Percentiles rank a stretch among this genome's conserved stretches.
These are phyloP conservation scores for Crinitomyces ghanaensis DNA, from an alignment of 805 yeast species.

Conservation along the genomic window DNA sequence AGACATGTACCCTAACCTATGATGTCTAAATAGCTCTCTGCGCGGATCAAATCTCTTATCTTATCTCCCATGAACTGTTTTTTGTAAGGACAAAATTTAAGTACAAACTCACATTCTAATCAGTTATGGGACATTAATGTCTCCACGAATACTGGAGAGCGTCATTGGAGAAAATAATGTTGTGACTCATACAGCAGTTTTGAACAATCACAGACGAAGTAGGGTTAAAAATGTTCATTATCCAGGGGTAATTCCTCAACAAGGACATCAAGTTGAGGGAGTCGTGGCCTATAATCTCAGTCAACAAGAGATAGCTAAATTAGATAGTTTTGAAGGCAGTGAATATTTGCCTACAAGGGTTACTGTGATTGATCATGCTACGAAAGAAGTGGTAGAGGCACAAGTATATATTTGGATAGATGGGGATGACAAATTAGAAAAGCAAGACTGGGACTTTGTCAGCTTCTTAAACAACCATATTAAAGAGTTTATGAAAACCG, in stretches of 20 bases:
- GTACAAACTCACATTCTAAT: not conserved
- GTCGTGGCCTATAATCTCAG: slow-evolving; percentile 13
- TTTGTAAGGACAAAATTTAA: slow-evolving; percentile 2
- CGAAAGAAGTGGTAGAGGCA: slow-evolving; percentile 6
- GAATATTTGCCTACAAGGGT: too few species aligned
- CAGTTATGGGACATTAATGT: slow-evolving; percentile 19
- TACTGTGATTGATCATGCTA: slow-evolving; percentile 9
- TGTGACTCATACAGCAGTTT: slow-evolving; percentile 10
- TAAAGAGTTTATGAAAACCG: too few species aligned
- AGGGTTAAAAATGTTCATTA: slow-evolving; percentile 15
- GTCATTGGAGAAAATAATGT: slow-evolving; percentile 10
- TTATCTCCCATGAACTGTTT: slow-evolving; percentile 4
- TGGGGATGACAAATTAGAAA: slow-evolving; percentile 7
- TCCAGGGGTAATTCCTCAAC: slow-evolving; percentile 16
- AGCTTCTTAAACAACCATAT: slow-evolving; percentile 12
- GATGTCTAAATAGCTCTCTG: too few species aligned
- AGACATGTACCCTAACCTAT: slow-evolving; percentile 1
- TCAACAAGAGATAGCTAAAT: slow-evolving; percentile 9
- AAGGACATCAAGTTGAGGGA: slow-evolving; percentile 11
- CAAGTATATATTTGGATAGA: slow-evolving; percentile 16
- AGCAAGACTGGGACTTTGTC: slow-evolving; percentile 17
- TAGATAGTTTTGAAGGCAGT: slow-evolving; percentile 21
- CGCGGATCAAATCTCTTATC: too few species aligned
- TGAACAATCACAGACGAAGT: slow-evolving; percentile 13
- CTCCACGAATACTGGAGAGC: slow-evolving; percentile 13